Conservation (phyloP, 78 protist species). For the Dictyostelium purpureum region DNA sequence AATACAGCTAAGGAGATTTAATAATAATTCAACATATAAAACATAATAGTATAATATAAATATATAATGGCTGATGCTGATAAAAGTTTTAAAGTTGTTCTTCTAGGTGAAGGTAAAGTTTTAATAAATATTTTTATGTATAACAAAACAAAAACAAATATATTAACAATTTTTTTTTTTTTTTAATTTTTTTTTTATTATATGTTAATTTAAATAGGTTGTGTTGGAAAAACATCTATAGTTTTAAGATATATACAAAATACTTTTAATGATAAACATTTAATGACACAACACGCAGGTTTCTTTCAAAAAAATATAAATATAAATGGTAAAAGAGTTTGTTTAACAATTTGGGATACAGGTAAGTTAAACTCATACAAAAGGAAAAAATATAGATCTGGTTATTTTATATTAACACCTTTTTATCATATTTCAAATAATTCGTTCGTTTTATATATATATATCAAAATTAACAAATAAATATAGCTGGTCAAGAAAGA, state of each 20-base stretch:
- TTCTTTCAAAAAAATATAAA: conserved; percentile 81
- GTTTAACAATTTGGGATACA: conserved; percentile 94
- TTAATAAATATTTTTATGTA: background rate
- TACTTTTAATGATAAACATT: conserved; percentile 86
- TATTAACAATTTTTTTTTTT: background rate
- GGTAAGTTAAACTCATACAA: conserved; percentile 19
- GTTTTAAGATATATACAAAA: conserved; percentile 88
- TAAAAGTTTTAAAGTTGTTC: conserved; percentile 89
- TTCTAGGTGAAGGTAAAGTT: conserved; percentile 93
- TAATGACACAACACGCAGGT: conserved; percentile 89
- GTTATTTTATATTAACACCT: background rate
- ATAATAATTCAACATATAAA: too few species aligned
- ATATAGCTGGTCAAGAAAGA: conserved; percentile 51
- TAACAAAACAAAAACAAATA: too few species aligned
- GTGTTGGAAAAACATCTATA: conserved; percentile 97
- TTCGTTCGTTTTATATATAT: background rate
- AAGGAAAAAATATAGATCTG: background rate
- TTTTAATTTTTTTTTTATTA: too few species aligned
- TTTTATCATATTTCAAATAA: background rate
- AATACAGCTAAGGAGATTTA: too few species aligned
- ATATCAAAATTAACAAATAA: background rate
- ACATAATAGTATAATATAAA: background rate
- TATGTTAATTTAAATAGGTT: too few species aligned
- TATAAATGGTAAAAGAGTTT: conserved; percentile 84
- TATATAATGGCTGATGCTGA: conserved; percentile 39